Percentiles rank a stretch among this genome's conserved stretches.
Conservation (phyloP, 176 grass and related monocot species). For the Rhipidocladum racemiflorum region DNA sequence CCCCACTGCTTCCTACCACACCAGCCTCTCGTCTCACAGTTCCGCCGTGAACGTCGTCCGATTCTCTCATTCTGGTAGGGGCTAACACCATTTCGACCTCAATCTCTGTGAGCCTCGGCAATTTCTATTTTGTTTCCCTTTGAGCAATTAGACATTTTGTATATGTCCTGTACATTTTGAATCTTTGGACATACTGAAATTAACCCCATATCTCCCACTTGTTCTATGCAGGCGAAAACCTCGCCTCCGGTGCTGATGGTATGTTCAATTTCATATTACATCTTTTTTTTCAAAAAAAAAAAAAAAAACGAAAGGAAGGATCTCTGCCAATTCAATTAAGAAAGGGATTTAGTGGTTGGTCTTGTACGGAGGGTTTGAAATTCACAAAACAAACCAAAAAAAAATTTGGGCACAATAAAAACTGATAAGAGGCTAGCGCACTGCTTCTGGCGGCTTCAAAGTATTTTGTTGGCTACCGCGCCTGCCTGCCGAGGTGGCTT, state of each 20-base stretch:
- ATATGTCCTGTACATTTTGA: neutral
- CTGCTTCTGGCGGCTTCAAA: neutral
- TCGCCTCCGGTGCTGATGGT: constrained; percentile 91
- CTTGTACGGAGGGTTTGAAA: neutral
- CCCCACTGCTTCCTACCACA: constrained; percentile 66
- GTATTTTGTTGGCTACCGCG: neutral
- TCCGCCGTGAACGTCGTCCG: constrained; percentile 84
- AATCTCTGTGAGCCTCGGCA: neutral
- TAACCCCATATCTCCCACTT: neutral
- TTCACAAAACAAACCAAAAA: neutral
- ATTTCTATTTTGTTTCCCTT: neutral
- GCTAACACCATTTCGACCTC: neutral
- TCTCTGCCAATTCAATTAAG: neutral
- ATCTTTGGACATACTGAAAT: neutral
- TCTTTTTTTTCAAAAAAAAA: neutral
- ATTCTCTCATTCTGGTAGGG: constrained; percentile 86
- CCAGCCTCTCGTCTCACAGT: constrained; percentile 67
- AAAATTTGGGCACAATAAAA: neutral
- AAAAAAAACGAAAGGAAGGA: neutral
- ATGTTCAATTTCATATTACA: constrained; percentile 24
- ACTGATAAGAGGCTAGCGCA: neutral
- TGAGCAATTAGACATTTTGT: neutral
- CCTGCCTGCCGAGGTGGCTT: neutral
- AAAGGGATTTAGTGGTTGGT: neutral
- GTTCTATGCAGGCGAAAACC: constrained; percentile 61